Base-by-base conservation (phyloP, 305 asterid species). In the Plantago lanceolata region DNA sequence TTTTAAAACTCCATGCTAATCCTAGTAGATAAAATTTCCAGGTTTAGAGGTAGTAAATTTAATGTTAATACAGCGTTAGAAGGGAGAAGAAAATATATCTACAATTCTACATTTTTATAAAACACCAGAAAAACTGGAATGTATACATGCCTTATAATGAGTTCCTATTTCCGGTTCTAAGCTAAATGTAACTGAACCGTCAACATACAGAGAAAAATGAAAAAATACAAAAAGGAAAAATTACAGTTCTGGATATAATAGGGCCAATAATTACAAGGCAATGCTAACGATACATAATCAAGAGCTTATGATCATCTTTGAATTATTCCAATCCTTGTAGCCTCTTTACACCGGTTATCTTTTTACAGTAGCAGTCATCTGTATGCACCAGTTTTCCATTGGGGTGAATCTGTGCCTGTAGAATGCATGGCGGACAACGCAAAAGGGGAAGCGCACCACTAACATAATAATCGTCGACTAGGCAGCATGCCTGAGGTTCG, bases 361-460 rank as follows among this genome's bases (percentile, higher is more conserved):
- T 15, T 52, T 8, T 18, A 52, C 57, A 52, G 24, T n/a, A 20
- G 17, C 57, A 53, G 58, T 53, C 21, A 19, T 51, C 58, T 53
- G 26, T 52, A 16, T 21, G 35, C 13, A 17, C 24, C 15, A 2
- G 6, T 21, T 53, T 26, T 19, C 43, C 14, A 55, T 35, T 31
- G 37, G 5, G 5, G 43, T 35, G 43, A 54, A 55, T 28, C 13
- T 26, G 43, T 8, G 43, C 43, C 33, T 26, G 35, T 53, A 53
- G 17, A 53, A 53, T 13, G 58, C 20, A 52, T 52, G 57, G 57
- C 24, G 3, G 57, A 52, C 24, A 12, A 2, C 19, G 14, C 33
- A 52, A 11, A 12, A 52, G 14, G 31, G 7, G 21, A 52, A 52
- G 24, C 1, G 28, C 28, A 24, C 1, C 28, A 24, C 2, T 3